Conservation (phyloP, 345 rosid species). For the Psidium friedrichsthalianum region DNA sequence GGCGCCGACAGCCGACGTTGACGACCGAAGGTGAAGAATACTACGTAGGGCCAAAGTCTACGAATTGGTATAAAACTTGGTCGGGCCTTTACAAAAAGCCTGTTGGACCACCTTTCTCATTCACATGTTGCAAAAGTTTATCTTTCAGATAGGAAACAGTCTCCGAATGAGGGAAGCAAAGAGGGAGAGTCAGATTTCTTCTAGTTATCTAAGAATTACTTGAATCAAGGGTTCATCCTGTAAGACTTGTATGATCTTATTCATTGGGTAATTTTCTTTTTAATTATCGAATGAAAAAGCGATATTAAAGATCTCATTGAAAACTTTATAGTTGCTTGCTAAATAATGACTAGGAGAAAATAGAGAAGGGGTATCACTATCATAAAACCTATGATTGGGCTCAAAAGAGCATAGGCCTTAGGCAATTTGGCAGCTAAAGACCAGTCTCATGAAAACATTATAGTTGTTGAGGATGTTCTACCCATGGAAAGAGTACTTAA, state of each 20-base stretch:
- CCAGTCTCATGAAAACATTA: neutral
- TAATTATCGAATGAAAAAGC: neutral
- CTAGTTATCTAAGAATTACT: neutral
- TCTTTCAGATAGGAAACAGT: neutral
- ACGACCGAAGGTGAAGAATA: neutral
- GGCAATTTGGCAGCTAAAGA: neutral
- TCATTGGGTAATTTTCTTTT: neutral
- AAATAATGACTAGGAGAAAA: neutral
- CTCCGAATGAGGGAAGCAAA: neutral
- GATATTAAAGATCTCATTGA: neutral
- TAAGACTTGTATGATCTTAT: neutral
- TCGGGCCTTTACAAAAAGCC: neutral
- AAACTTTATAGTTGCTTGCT: neutral
- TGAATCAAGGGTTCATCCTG: neutral
- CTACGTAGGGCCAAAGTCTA: neutral
- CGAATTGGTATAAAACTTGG: neutral
- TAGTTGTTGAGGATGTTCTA: neutral
- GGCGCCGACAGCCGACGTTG: neutral
- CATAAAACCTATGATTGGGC: neutral
- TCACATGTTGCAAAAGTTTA: neutral
- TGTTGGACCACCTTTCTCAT: neutral
- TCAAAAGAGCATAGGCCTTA: neutral
- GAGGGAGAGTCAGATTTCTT: neutral
- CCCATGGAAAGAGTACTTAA: neutral
- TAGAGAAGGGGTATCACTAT: neutral